These are phyloP conservation scores for Verticillium nonalfalfae DNA, from an alignment of 2,329 filamentous ascomycete genomes.

Conservation along the genomic window DNA sequence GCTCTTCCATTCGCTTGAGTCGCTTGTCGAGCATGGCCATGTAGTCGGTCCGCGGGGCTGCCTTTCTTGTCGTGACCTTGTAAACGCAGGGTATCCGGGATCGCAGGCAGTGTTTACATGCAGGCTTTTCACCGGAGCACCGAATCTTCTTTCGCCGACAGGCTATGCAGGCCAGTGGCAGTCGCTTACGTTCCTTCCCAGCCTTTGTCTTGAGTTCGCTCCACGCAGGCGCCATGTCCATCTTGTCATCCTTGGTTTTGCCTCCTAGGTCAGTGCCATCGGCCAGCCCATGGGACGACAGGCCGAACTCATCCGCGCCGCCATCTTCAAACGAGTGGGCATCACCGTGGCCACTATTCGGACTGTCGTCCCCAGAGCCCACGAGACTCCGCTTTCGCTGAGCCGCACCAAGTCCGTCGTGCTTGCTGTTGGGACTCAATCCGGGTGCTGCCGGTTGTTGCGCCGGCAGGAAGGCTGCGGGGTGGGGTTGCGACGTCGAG, in stretches of 20 bases:
- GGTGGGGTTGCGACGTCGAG: conserved; percentile 18
- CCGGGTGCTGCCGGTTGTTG: not conserved
- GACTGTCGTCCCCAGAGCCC: conserved; percentile 38
- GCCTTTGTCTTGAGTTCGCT: conserved; percentile 85
- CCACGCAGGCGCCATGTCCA: conserved; percentile 60
- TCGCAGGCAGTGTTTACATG: conserved; percentile 91
- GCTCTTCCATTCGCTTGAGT: conserved; percentile 93
- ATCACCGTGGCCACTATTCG: conserved; percentile 33
- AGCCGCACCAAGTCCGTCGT: conserved; percentile 12
- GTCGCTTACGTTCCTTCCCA: conserved; percentile 88
- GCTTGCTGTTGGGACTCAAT: not conserved
- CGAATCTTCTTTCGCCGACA: conserved; percentile 96
- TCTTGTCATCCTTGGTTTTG: conserved; percentile 51
- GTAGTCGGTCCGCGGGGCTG: conserved; percentile 90
- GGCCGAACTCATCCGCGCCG: conserved; percentile 52
- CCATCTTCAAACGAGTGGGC: conserved; percentile 46
- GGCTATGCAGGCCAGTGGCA: conserved; percentile 91
- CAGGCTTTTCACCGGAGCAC: conserved; percentile 94
- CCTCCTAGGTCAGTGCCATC: conserved; percentile 49
- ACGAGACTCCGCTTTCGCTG: conserved; percentile 24
- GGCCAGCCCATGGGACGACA: conserved; percentile 35
- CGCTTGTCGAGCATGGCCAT: conserved; percentile 99
- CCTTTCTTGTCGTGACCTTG: conserved; percentile 92
- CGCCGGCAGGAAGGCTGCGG: conserved; percentile 4
- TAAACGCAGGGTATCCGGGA: conserved; percentile 95